phyloP scores from a whole-genome alignment of 1,284 basidiomycete genomes.

The Ceratobasidium sp. region DNA sequence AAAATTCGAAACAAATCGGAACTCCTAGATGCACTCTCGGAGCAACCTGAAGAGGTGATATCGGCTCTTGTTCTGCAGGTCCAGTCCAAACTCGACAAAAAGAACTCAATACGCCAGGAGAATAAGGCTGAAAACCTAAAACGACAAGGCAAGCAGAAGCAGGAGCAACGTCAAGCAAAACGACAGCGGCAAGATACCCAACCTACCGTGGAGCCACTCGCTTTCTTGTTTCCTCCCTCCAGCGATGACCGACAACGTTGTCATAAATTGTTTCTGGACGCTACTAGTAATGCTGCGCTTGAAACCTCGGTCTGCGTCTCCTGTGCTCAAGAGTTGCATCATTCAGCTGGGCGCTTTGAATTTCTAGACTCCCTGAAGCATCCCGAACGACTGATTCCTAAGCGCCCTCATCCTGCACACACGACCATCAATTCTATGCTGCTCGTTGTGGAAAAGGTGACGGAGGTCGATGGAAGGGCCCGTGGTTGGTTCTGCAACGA shows the following conservation, averaged over 20 bases:
- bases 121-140: no score
- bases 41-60: no score
- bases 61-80: no score
- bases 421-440: conserved; percentile 2
- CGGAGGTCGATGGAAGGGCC: background rate
- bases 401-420: conserved; percentile 1
- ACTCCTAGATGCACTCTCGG: no score
- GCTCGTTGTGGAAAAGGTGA: conserved; percentile 1
- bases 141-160: no score
- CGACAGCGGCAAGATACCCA: no score
- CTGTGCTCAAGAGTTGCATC: background rate
- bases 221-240: background rate
- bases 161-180: no score
- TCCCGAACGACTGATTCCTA: background rate
- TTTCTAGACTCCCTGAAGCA: background rate
- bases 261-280: background rate
- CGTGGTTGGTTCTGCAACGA: background rate
- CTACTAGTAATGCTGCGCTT: background rate
- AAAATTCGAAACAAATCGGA: no score
- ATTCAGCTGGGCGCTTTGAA: background rate
- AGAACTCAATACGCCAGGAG: no score
- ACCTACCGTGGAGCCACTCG: no score
- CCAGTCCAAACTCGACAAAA: no score
- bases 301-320: background rate
- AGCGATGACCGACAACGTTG: background rate